phyloP scores from a whole-genome alignment of 2,329 filamentous ascomycete genomes.

The Fusarium sp. region DNA sequence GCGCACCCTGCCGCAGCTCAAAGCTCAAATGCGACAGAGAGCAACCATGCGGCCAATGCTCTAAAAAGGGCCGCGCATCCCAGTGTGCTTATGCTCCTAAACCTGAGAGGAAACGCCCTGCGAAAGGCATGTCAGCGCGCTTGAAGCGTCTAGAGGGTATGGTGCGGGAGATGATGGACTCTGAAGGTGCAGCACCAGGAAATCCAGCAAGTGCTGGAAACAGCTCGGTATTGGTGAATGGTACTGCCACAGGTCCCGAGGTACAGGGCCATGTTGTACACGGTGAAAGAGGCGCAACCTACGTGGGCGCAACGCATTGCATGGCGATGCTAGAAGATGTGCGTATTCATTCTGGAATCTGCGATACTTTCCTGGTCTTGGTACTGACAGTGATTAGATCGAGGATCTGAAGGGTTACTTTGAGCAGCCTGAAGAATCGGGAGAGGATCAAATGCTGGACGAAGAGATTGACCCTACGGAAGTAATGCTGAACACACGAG shows the following conservation, averaged over 20 bases:
- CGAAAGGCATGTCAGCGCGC: conserved; percentile 66
- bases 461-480: conserved; percentile 58
- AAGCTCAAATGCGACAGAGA: conserved; percentile 70
- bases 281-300: conserved; percentile 60
- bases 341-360: conserved; percentile 44
- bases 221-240: conserved; percentile 16
- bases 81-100: conserved; percentile 65
- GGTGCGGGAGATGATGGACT: conserved; percentile 68
- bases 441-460: conserved; percentile 52
- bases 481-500: conserved; percentile 58
- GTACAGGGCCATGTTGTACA: conserved; percentile 60
- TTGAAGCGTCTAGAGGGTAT: conserved; percentile 69
- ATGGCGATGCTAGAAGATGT: conserved; percentile 73
- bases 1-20: conserved; percentile 64
- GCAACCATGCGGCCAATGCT: conserved; percentile 66
- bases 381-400: conserved; percentile 58
- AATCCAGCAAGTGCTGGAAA: not conserved
- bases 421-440: conserved; percentile 59
- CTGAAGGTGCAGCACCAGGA: conserved; percentile 45
- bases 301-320: conserved; percentile 71
- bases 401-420: conserved; percentile 71
- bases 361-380: fast-evolving
- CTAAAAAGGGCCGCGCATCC: conserved; percentile 62
- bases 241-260: conserved; percentile 39
- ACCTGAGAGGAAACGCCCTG: conserved; percentile 56